Evolutionary conservation across 2,329 filamentous ascomycete species (phyloP).

Genomic region (Fusarium annulatum): DNA sequence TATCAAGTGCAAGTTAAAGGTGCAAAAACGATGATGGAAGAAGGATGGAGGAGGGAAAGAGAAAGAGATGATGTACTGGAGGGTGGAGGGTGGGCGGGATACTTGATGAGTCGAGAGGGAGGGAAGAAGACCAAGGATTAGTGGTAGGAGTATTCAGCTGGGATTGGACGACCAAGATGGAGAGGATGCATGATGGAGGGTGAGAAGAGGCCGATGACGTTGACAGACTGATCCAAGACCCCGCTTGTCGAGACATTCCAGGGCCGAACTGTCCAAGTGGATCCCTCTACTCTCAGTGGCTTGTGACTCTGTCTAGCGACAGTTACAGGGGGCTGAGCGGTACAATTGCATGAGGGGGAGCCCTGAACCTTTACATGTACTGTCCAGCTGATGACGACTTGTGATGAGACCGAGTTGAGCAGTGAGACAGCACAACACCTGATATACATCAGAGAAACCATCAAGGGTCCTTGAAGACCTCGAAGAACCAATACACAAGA

Average conservation of each 20-base stretch:
- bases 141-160: slow-evolving; percentile 16
- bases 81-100: slow-evolving; percentile 41
- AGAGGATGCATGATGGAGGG: slow-evolving; percentile 35
- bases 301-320: slow-evolving; percentile 35
- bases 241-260: slow-evolving; percentile 39
- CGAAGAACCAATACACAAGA: slow-evolving; percentile 7
- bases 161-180: slow-evolving; percentile 28
- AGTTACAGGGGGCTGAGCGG: slow-evolving; percentile 28
- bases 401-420: slow-evolving; percentile 33
- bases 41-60: slow-evolving; percentile 18
- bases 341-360: slow-evolving; percentile 11
- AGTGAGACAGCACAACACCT: slow-evolving; percentile 24
- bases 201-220: slow-evolving; percentile 42
- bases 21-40: slow-evolving; percentile 1
- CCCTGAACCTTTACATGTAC: slow-evolving; percentile 3
- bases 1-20: slow-evolving; percentile 9
- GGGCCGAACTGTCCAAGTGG: slow-evolving; percentile 33
- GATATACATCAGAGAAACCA: slow-evolving; percentile 1
- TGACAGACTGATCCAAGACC: slow-evolving; percentile 35
- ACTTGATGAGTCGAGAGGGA: slow-evolving; percentile 38
- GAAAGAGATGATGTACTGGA: slow-evolving; percentile 23
- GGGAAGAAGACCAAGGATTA: slow-evolving; percentile 14
- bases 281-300: slow-evolving; percentile 5
- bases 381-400: slow-evolving; percentile 37
- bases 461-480: not conserved